Conservation (phyloP, 2,329 filamentous ascomycete species). For the Dactylonectria macrodidyma region DNA sequence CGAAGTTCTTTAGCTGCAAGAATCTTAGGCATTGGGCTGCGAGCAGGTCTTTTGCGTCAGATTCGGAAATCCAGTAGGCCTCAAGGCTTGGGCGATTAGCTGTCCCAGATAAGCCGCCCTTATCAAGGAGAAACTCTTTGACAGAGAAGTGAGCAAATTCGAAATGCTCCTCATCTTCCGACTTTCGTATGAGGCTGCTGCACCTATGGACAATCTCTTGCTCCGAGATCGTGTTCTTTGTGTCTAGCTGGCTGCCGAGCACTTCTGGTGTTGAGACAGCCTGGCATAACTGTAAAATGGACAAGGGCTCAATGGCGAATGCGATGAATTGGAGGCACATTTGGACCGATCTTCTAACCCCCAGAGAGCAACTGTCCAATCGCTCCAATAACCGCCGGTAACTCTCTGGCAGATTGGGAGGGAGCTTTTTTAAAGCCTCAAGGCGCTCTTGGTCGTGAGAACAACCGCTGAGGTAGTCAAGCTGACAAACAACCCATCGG, state of each 20-base stretch:
- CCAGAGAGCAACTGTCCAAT: background rate
- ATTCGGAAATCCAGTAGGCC: background rate
- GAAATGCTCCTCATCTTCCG: background rate
- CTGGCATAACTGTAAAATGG: conserved; percentile 10
- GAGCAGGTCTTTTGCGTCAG: fast-evolving
- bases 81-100: background rate
- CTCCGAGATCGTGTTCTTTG: conserved; percentile 11
- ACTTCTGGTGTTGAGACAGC: conserved; percentile 12
- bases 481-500: conserved; percentile 40
- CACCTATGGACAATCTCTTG: conserved; percentile 22
- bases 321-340: conserved; percentile 30
- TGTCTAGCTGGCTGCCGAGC: background rate
- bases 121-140: conserved; percentile 28
- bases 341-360: background rate
- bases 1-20: conserved; percentile 27
- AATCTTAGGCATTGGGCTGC: conserved; percentile 24
- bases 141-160: conserved; percentile 40
- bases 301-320: fast-evolving
- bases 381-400: conserved; percentile 32
- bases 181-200: conserved; percentile 30
- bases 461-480: conserved; percentile 37
- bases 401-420: conserved; percentile 11
- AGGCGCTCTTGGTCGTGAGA: conserved; percentile 22
- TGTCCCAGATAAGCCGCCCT: background rate
- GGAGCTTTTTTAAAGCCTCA: conserved; percentile 27